Evolutionary conservation across 2,329 filamentous ascomycete species (phyloP).

Genomic region (Nectriaceae sp.): DNA sequence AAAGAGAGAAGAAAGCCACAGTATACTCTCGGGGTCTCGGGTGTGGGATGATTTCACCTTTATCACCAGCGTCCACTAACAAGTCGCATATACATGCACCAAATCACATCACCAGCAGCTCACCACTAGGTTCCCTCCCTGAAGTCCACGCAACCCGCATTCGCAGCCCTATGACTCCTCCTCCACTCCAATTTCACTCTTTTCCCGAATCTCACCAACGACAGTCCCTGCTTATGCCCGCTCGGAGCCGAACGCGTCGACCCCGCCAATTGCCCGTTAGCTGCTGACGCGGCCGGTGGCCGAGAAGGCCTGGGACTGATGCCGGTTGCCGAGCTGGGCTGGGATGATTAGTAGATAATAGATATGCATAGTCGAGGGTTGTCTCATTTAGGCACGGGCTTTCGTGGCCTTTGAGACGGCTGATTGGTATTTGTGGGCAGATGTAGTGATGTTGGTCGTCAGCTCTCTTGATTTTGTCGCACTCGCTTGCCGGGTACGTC

Average conservation of each 20-base stretch:
- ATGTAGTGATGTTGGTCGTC: too few relatives aligned
- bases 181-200: conserved; percentile 11
- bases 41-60: not conserved
- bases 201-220: not conserved
- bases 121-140: not conserved
- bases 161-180: conserved; percentile 27
- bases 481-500: too few relatives aligned
- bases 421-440: too few relatives aligned
- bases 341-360: too few relatives aligned
- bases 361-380: too few relatives aligned
- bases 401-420: not conserved
- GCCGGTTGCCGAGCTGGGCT: conserved; percentile 1
- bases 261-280: not conserved
- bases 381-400: not conserved
- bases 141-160: conserved; percentile 22
- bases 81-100: too few relatives aligned
- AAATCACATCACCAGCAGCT: not conserved
- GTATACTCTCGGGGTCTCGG: too few relatives aligned
- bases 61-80: too few relatives aligned
- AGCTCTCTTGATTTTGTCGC: too few relatives aligned
- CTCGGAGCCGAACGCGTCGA: not conserved
- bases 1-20: not conserved
- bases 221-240: not conserved
- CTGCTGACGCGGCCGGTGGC: conserved; percentile 23
- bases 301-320: not conserved